These are phyloP conservation scores for Penicillium samsonianum DNA, from an alignment of 495 filamentous ascomycete genomes.

Conservation along the genomic window DNA sequence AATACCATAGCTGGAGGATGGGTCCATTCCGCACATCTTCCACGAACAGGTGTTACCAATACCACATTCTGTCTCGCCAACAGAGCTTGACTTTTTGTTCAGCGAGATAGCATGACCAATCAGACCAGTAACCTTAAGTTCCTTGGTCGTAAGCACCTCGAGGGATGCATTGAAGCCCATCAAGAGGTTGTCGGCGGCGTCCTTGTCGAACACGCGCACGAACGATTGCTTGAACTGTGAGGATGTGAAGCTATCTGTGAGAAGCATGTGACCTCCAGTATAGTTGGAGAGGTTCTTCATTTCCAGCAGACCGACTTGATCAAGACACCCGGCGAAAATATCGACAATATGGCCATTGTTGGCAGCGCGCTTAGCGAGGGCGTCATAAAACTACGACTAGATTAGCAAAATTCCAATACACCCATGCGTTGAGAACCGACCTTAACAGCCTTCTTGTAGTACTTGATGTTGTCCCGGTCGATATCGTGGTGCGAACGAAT, in stretches of 20 bases:
- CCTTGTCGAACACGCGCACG: constrained; percentile 95
- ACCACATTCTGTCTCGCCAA: constrained; percentile 97
- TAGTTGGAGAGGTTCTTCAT: constrained; percentile 98
- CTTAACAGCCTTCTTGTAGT: constrained; percentile 99
- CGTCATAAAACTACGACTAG: constrained; percentile 84
- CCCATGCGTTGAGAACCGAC: constrained; percentile 44
- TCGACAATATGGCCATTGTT: constrained; percentile 98
- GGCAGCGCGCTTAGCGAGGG: constrained; percentile 89
- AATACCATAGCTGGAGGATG: constrained; percentile 87
- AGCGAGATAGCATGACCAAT: constrained; percentile 96
- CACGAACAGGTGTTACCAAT: constrained; percentile 99
- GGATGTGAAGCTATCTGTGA: constrained; percentile 98
- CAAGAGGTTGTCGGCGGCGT: constrained; percentile 86
- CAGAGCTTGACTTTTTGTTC: constrained; percentile 96
- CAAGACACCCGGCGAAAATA: constrained; percentile 96
- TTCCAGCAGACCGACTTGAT: constrained; percentile 96
- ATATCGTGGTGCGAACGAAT: constrained; percentile 99
- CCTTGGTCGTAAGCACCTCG: constrained; percentile 96
- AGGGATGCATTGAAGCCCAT: constrained; percentile 99
- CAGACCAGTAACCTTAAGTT: constrained; percentile 96
- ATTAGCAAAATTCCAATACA: constrained; percentile 22
- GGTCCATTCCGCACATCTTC: constrained; percentile 99
- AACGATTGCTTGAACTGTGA: constrained; percentile 99
- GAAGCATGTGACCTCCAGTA: constrained; percentile 96
- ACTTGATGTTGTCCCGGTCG: constrained; percentile 98